These are phyloP conservation scores for Ophiostoma sp. DNA, from an alignment of 2,329 filamentous ascomycete genomes.

Conservation along the genomic window DNA sequence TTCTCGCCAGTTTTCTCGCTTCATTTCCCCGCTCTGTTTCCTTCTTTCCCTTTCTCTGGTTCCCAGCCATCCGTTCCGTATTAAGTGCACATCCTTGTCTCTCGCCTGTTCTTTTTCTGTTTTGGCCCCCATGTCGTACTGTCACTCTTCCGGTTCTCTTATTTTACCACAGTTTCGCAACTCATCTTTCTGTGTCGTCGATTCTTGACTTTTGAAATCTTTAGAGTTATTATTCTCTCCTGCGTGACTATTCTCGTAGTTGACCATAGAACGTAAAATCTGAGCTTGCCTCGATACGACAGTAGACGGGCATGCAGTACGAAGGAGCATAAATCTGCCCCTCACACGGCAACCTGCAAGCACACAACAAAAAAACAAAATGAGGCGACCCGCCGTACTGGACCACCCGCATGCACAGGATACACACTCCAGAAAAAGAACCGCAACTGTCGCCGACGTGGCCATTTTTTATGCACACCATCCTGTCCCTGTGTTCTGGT, in stretches of 20 bases:
- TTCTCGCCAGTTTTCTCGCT: neutral
- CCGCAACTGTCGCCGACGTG: constrained; percentile 4
- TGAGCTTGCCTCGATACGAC: neutral
- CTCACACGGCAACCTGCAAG: neutral
- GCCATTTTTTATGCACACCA: neutral
- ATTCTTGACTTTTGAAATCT: neutral
- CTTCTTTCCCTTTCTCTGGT: neutral
- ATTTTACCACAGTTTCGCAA: no score
- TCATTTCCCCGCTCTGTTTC: neutral
- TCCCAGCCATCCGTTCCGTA: neutral
- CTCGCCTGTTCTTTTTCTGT: neutral
- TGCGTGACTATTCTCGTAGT: no score
- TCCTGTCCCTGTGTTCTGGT: neutral
- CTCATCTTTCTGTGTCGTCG: neutral
- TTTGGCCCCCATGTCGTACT: neutral
- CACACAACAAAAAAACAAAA: neutral
- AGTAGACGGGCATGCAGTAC: neutral
- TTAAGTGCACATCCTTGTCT: neutral
- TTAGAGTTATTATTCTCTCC: neutral
- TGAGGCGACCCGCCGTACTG: constrained; percentile 11
- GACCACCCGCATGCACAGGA: neutral
- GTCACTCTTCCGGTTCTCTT: neutral
- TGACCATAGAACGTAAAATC: no score
- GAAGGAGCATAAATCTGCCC: neutral
- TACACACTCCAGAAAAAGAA: neutral